Evolutionary conservation across 345 rosid genomes (phyloP), one percentile per base, ranked within the genome.

Genomic region (Acer campestre): DNA sequence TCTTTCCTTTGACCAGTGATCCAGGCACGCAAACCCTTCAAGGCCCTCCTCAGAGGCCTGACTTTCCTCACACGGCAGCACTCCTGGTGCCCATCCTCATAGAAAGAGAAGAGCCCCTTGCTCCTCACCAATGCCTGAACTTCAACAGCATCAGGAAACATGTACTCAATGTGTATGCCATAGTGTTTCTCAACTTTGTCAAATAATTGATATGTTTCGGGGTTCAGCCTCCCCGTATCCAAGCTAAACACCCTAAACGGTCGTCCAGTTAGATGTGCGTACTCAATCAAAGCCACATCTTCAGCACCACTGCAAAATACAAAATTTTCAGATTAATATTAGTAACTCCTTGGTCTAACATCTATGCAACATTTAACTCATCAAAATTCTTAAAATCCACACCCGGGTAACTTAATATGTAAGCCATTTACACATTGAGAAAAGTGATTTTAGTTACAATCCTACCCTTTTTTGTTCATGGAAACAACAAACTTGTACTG

Each of bases 1-100:
- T 95, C 99, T 84, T 93, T 95, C 81, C 98, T 90, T 73, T 95
- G 99, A 59, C 99, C 98, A 0, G 99, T 93, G 70, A 95, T 91
- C 99, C 99, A 95, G 44, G 99, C 99, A 61, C 91, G 90, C 10
- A 95, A 85, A 17, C 99, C 99, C 74, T 91, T 92, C 0, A 96
- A 89, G 20, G 97, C 97, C 79, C 99, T 90, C 77, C 97, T 87
- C 58, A 96, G 75, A 20, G 99, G 99, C 75, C 97, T 90, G 71
- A 96, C 99, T 81, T 96, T 96, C 83, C 99, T 91, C 46, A 92
- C 95, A 27, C 98, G 92, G 90, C 99, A 96, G 89, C 98, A 95
- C 68, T 95, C 98, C 58, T 93, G 98, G 82, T 95, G 98, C 67
- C 98, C 98, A 35, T 95, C 98, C 72, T 95, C 97, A 0, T 95